Evolutionary conservation across 2,329 filamentous ascomycete genomes (phyloP).

Genomic region (Cladosporium colombiae): DNA sequence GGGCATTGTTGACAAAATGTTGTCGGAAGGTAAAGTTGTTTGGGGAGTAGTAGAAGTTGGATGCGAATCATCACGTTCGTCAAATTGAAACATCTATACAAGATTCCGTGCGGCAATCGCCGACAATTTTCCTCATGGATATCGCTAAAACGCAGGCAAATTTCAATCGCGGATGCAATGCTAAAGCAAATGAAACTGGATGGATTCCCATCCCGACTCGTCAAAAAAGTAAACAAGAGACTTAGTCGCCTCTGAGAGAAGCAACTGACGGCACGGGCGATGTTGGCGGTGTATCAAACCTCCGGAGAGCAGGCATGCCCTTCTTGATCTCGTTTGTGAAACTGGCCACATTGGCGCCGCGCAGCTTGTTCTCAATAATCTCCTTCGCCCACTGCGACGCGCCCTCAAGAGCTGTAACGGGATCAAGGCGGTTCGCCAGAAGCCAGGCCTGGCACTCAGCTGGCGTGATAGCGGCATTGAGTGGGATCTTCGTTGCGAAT

Average conservation of each 20-base stretch:
- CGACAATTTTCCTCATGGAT: background rate
- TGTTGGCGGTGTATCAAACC: background rate
- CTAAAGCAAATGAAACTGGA: background rate
- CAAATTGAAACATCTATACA: background rate
- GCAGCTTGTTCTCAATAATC: slow-evolving; percentile 28
- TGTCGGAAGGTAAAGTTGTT: no score
- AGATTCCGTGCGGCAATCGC: background rate
- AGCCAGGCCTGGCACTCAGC: slow-evolving; percentile 55
- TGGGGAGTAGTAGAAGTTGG: background rate
- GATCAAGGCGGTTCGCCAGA: slow-evolving; percentile 49
- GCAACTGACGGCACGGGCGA: background rate
- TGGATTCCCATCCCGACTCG: background rate
- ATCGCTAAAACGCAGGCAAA: background rate
- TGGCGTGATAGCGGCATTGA: slow-evolving; percentile 43
- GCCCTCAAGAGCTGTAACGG: slow-evolving; percentile 44
- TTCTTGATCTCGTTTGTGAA: slow-evolving; percentile 11
- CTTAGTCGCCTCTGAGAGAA: background rate
- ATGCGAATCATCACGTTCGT: background rate
- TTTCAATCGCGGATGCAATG: background rate
- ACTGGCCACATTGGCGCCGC: slow-evolving; percentile 3
- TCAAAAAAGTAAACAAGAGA: background rate
- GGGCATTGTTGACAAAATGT: no score
- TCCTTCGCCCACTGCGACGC: slow-evolving; percentile 43
- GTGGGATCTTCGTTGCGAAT: slow-evolving; percentile 5
- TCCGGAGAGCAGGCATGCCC: background rate